Percentiles rank a stretch among this genome's conserved stretches.
Conservation (phyloP, 208 protist genomes). For the Ichthyophonus hoferi region DNA sequence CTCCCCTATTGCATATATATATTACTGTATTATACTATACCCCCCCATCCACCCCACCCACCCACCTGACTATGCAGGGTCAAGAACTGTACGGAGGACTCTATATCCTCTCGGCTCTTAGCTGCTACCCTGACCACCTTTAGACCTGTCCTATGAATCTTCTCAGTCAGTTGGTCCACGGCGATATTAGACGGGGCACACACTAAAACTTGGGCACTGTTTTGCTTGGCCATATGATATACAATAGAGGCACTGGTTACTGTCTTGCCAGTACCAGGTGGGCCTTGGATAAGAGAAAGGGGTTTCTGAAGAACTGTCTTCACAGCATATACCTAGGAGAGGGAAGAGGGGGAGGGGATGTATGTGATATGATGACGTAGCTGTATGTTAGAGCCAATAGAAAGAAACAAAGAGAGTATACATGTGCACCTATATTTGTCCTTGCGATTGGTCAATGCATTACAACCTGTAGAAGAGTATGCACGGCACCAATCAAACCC, state of each 20-base stretch:
- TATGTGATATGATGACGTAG: too few relatives aligned
- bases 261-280: constrained; percentile 95
- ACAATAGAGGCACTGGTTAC: constrained; percentile 87
- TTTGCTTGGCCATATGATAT: constrained; percentile 74
- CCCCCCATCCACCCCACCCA: neutral
- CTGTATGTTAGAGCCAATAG: too few relatives aligned
- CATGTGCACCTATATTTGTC: too few relatives aligned
- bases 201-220: constrained; percentile 70
- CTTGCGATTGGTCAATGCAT: too few relatives aligned
- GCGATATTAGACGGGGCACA: constrained; percentile 91
- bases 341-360: neutral
- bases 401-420: too few relatives aligned
- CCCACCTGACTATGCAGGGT: constrained; percentile 80
- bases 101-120: constrained; percentile 76
- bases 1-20: too few relatives aligned
- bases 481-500: too few relatives aligned
- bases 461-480: too few relatives aligned
- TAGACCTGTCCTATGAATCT: constrained; percentile 83
- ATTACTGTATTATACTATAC: neutral
- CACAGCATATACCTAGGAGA: constrained; percentile 61
- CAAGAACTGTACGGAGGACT: constrained; percentile 72
- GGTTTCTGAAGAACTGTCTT: constrained; percentile 73
- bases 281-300: constrained; percentile 77
- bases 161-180: constrained; percentile 89
- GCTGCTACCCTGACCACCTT: constrained; percentile 86